Evolutionary conservation across 345 rosid species (phyloP), one percentile per base, ranked within the genome.

Genomic region (Rhizophora mangle): DNA sequence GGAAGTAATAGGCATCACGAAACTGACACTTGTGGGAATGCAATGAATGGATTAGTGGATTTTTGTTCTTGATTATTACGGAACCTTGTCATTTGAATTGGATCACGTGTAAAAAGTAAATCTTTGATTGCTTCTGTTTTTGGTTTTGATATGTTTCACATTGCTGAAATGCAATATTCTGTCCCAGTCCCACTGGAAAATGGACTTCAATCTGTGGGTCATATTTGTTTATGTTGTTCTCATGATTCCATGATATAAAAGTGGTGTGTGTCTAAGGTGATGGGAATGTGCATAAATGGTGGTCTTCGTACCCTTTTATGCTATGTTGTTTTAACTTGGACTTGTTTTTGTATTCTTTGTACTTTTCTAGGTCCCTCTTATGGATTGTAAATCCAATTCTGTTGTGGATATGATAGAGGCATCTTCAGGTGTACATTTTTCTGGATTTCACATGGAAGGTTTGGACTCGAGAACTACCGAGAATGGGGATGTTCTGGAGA

Each of bases 371-470:
- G 72, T 65, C 52, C 59, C 57, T 60, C 53, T 11, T 26, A 89
- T 87, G 91, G 91, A 62, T 61, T 83, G 86, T 69, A 80, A 78
- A 60, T 84, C 96, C 67, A 81, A 78, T 57, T 84, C 96, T 22
- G 97, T 91, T 39, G 89, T 83, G 64, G 98, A 89, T 80, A 82
- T 91, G 93, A 86, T 91, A 56, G 90, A 94, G 84, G 88, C 95
- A 61, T 89, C 98, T 10, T 85, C 95, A 0, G 85, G 87, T 32
- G 93, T 75, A 55, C 98, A 94, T 80, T 94, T 87, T 81, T 91
- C 98, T 68, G 96, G 96, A 32, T 87, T 91, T 78, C 91, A 87
- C 76, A 84, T 90, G 90, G 74, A 93, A 82, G 93, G 82, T 51
- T 64, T 88, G 80, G 85, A 78, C 51, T 57, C 74, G 2, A 79